Base-by-base conservation (phyloP, 176 grass and related monocot species). In the Ensete glaucum region DNA sequence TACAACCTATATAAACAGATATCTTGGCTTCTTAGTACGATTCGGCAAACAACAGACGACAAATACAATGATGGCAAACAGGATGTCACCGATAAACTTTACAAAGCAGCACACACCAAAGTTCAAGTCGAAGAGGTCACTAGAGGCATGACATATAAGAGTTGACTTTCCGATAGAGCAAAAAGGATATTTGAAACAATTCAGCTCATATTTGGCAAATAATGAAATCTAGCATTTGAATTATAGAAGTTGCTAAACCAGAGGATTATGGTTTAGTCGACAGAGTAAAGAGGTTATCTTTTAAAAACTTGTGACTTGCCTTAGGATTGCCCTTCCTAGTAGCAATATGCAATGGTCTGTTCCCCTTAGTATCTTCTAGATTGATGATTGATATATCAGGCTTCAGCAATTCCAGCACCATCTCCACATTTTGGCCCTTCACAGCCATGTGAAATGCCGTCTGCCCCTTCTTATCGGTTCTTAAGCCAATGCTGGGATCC, bases 381-480 rank as follows among this genome's bases (percentile, higher is more conserved):
- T 77, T 48, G 60, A 77, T 77, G 14, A 77, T 65, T 64, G 75
- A 64, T 17, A 2, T 1, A 65, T 77, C 60, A 77, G 75, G 75
- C 49, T 77, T 77, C 75, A 77, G 43, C 75, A 77, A 49, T 17
- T 34, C 75, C 48, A 64, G 15, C 14, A 77, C 29, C 21, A 77
- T 77, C 10, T 24, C 75, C 8, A 77, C 75, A 26, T 77, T 77
- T 64, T 65, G 75, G 21, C 75, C 58, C 49, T 77, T 77, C 17
- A 23, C 75, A 65, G 75, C 75, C 75, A 77, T 77, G 48, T 77
- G 75, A 64, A 77, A 65, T 77, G 75, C 75, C 3, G 75, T 65
- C 58, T 77, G 75, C 15, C 75, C 75, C 75, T 77, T 77, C 48
- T 64, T 77, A 77, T 77, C 75, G 2, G 60, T 77, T 49, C 75